Conservation (phyloP, 1,284 basidiomycete genomes). For the Cutaneotrichosporon cavernicola region DNA sequence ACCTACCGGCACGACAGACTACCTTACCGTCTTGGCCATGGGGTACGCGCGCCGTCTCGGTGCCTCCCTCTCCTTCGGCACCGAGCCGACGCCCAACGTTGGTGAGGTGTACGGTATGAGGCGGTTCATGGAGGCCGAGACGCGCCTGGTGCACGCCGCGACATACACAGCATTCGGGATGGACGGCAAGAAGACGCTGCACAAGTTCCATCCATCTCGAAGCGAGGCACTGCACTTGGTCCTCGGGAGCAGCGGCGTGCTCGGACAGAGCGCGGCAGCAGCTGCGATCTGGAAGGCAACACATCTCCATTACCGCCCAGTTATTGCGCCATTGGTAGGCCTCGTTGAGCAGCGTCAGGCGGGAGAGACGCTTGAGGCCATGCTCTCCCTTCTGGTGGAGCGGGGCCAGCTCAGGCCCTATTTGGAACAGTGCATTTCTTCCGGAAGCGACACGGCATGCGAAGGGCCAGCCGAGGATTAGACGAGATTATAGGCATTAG, state of each 20-base stretch:
- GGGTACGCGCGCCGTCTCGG: slow-evolving; percentile 18
- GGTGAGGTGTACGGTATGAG: slow-evolving; percentile 10
- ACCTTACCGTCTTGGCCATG: slow-evolving; percentile 19
- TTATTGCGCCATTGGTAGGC: slow-evolving; percentile 5
- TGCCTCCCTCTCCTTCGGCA: slow-evolving; percentile 20
- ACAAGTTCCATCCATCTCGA: slow-evolving; percentile 22
- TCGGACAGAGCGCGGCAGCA: slow-evolving; percentile 10
- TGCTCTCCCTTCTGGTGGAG: neutral
- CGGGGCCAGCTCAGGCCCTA: neutral
- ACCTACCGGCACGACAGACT: slow-evolving; percentile 18
- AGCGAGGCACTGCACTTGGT: slow-evolving; percentile 14
- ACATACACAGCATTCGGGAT: slow-evolving; percentile 20
- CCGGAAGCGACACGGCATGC: neutral
- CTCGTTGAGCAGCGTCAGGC: neutral
- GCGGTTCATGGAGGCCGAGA: slow-evolving; percentile 6
- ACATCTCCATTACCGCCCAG: slow-evolving; percentile 15
- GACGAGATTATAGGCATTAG: neutral
- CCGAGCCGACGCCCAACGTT: slow-evolving; percentile 16
- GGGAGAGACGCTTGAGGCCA: slow-evolving; percentile 1
- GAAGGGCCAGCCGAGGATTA: neutral
- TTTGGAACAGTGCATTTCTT: neutral
- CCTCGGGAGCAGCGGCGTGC: slow-evolving; percentile 4
- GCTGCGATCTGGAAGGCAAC: slow-evolving; percentile 19
- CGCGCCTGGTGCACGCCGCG: slow-evolving; percentile 20
- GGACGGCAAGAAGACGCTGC: slow-evolving; percentile 24